Base-by-base conservation (phyloP, 768 basidiomycete genomes). In the Vararia minispora region DNA sequence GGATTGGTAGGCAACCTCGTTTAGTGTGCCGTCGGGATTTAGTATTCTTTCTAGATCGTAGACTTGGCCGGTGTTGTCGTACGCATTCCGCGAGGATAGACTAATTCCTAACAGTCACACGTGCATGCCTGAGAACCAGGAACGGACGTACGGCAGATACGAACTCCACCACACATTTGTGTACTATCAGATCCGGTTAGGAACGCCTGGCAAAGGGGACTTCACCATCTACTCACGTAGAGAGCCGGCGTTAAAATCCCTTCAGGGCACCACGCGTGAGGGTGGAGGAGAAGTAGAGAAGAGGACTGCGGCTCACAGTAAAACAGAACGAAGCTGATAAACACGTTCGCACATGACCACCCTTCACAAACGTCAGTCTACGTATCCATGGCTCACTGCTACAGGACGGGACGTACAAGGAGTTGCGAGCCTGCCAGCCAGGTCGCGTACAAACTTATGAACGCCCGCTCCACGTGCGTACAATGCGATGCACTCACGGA, bases 21-120 rank as follows among this genome's bases (percentile, higher is more conserved):
- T 52, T 44, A 67, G 50, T 17, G 47, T 56, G 6, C 50, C 42
- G 17, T 65, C 58, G 8, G 45, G 32, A 44, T 57, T 63, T 44
- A 66, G 52, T 37, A 64, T 62, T 13, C 50, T 44, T n/a, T 53
- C 54, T 39, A 68, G 57, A 40, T 68, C 58, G 53, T 68, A 68
- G 7, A 39, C 28, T 9, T 48, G 43, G 14, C 63, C 66, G 30
- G 56, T 60, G 44, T 65, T 62, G 52, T 66, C 65, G 50, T 52
- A 69, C 0, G 64, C 58, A 13, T 47, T 54, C 14, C 56, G 53
- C 2, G 64, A 61, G 1, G 63, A 58, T 14, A 63, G 55, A 10
- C 54, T 43, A n/a, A 14, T 1, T 35, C 8, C 3, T 43, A 34
- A 23, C 40, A 30, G 32, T 42, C 22, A 35, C 10, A 21, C 22